Base-by-base conservation (phyloP, 495 filamentous ascomycete genomes). In the Xylaria intraflava region DNA sequence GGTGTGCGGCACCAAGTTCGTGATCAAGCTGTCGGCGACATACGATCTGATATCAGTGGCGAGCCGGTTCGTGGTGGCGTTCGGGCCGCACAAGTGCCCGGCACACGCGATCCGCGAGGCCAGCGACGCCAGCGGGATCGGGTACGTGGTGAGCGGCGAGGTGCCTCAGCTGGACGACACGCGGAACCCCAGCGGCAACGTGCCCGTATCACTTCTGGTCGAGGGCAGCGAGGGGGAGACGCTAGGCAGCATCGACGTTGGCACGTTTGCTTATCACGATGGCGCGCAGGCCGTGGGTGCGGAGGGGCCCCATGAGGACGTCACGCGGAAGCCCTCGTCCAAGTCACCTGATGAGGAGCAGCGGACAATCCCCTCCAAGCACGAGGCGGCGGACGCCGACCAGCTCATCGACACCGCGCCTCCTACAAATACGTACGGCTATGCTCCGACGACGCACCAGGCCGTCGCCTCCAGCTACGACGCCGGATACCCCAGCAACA, bases 131-230 rank as follows among this genome's bases (percentile, higher is more conserved):
- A 75, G 70, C 50, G 75, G 65, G 36, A 86, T 82, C 66, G 78
- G 83, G 50, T 96, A 94, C 65, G 74, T 75, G n/a, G 67, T 95
- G 26, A 78, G 83, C 17, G 82, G 81, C 4, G 81, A 89, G 35
- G 87, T 83, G 16, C 93, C 93, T 31, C 70, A 80, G 20, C 85
- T 89, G 49, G 66, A 81, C 42, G 68, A 73, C 38, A 95, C 88
- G 16, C 78, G 79, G 30, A 86, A 80, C 40, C 71, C 78, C 10
- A 82, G 83, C 22, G 74, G 82, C 35, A 83, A 79, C 61, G 83
- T 96, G 24, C 87, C 88, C 23, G 65, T 97, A 46, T 79, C 79
- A 56, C 75, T 96, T 40, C 69, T 82, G 12, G 78, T 94, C 62
- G 86, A 92, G 53, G 78, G 77, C 39, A 76, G 82, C 22, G 75